Evolutionary conservation across 495 filamentous ascomycete genomes (phyloP).

Genomic region (Jackrogersella multiformis): DNA sequence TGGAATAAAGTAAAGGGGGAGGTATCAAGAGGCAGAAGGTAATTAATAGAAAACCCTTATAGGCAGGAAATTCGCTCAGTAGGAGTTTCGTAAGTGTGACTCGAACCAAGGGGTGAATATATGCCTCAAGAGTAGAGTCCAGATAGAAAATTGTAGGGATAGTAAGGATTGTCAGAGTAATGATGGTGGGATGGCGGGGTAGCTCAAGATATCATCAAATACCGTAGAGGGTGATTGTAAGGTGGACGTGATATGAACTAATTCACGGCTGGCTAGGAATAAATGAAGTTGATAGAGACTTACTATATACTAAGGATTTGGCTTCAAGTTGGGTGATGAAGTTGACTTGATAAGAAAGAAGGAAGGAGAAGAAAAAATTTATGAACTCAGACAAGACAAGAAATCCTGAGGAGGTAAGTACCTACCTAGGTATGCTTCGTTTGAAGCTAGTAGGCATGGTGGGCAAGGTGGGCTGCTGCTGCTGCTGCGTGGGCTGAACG

Average conservation of each 20-base stretch:
- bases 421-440: neutral
- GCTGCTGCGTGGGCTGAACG: slow-evolving; percentile 30
- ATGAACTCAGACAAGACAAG: slow-evolving; percentile 22
- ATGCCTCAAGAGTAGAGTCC: slow-evolving; percentile 41
- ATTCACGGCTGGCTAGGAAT: slow-evolving; percentile 1
- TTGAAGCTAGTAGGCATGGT: slow-evolving; percentile 22
- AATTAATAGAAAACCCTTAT: slow-evolving; percentile 11
- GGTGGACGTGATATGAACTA: slow-evolving; percentile 5
- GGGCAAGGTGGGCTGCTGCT: slow-evolving; percentile 6
- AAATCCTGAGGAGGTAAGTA: slow-evolving; percentile 26
- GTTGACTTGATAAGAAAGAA: slow-evolving; percentile 11
- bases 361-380: slow-evolving; percentile 13
- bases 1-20: slow-evolving; percentile 2
- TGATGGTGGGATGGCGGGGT: slow-evolving; percentile 46
- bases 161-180: slow-evolving; percentile 22
- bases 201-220: slow-evolving; percentile 40
- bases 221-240: slow-evolving; percentile 6
- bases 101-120: slow-evolving; percentile 31
- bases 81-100: slow-evolving; percentile 15
- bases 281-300: slow-evolving; percentile 30
- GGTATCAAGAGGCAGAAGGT: slow-evolving; percentile 2
- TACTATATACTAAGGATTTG: slow-evolving; percentile 24
- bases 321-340: slow-evolving; percentile 17
- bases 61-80: slow-evolving; percentile 38
- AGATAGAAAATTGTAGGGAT: slow-evolving; percentile 35